Percentiles rank a stretch among this genome's conserved stretches.
Conservation (phyloP, 2,329 filamentous ascomycete genomes). For the Curvularia sp. region DNA sequence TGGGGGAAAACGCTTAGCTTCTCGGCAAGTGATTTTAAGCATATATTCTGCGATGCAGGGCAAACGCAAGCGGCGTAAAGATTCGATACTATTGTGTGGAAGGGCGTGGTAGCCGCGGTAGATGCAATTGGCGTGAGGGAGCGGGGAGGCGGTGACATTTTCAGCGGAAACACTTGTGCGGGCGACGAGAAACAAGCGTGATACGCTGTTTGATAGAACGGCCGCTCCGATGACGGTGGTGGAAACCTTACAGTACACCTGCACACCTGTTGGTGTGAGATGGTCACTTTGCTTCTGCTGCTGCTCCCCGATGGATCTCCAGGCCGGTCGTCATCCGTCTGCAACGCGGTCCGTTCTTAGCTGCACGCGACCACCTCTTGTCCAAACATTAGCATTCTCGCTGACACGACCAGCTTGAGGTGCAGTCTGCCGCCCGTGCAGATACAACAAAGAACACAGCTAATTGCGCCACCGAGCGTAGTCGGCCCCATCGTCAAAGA, state of each 20-base stretch:
- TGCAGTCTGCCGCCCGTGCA: not conserved
- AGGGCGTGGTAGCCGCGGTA: not conserved
- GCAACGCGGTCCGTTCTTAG: not conserved
- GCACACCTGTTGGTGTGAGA: not conserved
- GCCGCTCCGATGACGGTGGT: constrained; percentile 5
- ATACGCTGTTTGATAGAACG: constrained; percentile 13
- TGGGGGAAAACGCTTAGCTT: constrained; percentile 13
- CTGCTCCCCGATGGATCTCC: not conserved
- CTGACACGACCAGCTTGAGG: not conserved
- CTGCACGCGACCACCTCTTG: not conserved
- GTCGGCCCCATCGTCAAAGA: not conserved
- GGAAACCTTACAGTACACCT: not conserved
- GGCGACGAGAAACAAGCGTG: constrained; percentile 10
- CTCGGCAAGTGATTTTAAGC: constrained; percentile 17
- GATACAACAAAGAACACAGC: not conserved
- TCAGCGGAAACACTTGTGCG: constrained; percentile 12
- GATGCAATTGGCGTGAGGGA: constrained; percentile 7
- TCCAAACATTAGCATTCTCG: not conserved
- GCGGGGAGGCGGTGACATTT: not conserved
- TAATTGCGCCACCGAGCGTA: not conserved
- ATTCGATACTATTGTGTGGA: not conserved
- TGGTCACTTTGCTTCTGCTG: not conserved
- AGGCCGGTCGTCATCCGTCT: not conserved
- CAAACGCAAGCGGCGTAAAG: not conserved
- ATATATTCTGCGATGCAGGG: not conserved